Percentiles rank a stretch among this genome's conserved stretches.
These are phyloP conservation scores for Fusarium guadeloupense DNA, from an alignment of 2,329 filamentous ascomycete species.

Conservation along the genomic window DNA sequence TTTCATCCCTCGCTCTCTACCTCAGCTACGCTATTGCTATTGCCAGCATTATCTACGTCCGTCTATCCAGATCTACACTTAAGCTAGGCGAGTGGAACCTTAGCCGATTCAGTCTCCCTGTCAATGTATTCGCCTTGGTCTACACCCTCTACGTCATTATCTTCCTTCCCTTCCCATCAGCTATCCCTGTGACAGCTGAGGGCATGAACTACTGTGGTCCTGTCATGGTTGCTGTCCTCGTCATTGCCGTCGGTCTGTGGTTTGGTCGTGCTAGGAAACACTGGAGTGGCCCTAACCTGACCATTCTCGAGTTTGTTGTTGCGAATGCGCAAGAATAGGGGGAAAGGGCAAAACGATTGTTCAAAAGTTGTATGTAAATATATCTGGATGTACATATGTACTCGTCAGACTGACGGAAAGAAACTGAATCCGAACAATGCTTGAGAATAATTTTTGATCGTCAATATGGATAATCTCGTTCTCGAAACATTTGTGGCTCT, in stretches of 20 bases:
- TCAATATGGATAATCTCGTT: too few species aligned
- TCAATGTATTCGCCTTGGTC: slow-evolving; percentile 36
- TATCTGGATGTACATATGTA: too few species aligned
- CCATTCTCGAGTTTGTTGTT: slow-evolving; percentile 39
- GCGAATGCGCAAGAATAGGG: slow-evolving; percentile 11
- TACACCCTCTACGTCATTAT: slow-evolving; percentile 40
- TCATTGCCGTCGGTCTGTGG: slow-evolving; percentile 34
- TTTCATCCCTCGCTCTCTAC: slow-evolving; percentile 39
- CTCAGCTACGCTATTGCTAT: slow-evolving; percentile 42
- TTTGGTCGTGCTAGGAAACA: slow-evolving; percentile 32
- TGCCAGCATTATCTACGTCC: slow-evolving; percentile 37
- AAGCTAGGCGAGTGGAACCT: slow-evolving; percentile 42
- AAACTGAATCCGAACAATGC: too few species aligned
- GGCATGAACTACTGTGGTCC: slow-evolving; percentile 42
- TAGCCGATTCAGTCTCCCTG: slow-evolving; percentile 22
- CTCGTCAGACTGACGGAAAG: too few species aligned
- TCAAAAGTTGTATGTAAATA: too few species aligned
- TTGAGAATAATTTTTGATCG: too few species aligned
- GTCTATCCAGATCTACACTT: slow-evolving; percentile 10
- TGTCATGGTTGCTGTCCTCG: slow-evolving; percentile 36
- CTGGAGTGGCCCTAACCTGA: slow-evolving; percentile 38
- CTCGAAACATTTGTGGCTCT: too few species aligned
- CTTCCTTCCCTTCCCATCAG: slow-evolving; percentile 40
- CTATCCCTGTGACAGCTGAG: slow-evolving; percentile 31
- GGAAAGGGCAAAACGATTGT: too few species aligned